Evolutionary conservation across 1,284 basidiomycete genomes (phyloP).

Genomic region (Irpex rosettiformis): DNA sequence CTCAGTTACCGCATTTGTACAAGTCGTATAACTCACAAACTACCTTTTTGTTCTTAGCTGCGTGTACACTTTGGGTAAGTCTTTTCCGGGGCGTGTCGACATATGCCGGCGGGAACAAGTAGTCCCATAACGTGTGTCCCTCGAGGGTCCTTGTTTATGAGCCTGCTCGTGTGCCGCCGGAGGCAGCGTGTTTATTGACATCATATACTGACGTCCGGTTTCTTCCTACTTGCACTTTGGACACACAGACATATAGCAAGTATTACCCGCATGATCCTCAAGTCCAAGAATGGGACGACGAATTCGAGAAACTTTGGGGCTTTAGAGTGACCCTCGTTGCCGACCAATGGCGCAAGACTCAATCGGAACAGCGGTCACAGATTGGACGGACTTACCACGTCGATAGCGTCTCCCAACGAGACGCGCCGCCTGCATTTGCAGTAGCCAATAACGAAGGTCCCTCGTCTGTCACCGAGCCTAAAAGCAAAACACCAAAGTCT

Average conservation of each 20-base stretch:
- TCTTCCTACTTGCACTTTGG: constrained; percentile 1
- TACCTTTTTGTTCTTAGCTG: constrained; percentile 41
- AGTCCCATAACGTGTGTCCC: neutral
- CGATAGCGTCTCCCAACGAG: constrained; percentile 12
- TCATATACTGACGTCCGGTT: neutral
- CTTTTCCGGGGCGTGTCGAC: neutral
- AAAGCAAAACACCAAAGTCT: constrained; percentile 8
- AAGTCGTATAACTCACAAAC: constrained; percentile 9
- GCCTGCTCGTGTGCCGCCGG: constrained; percentile 1
- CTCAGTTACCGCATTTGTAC: constrained; percentile 8
- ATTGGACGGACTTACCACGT: constrained; percentile 19
- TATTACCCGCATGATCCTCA: constrained; percentile 54
- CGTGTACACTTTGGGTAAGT: constrained; percentile 60
- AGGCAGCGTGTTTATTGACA: neutral
- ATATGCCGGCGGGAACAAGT: constrained; percentile 1
- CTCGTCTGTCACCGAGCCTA: constrained; percentile 3
- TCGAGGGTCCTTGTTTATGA: neutral
- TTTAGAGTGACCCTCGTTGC: constrained; percentile 29
- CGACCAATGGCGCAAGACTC: constrained; percentile 29
- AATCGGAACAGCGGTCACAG: constrained; percentile 20
- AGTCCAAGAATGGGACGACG: constrained; percentile 50
- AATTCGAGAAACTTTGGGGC: constrained; percentile 66
- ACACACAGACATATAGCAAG: constrained; percentile 57
- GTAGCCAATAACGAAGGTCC: constrained; percentile 5
- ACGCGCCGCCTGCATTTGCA: constrained; percentile 13